Percentiles rank a stretch among this genome's conserved stretches.
Conservation (phyloP, 2,329 filamentous ascomycete genomes). For the Didymella keratinophila region DNA sequence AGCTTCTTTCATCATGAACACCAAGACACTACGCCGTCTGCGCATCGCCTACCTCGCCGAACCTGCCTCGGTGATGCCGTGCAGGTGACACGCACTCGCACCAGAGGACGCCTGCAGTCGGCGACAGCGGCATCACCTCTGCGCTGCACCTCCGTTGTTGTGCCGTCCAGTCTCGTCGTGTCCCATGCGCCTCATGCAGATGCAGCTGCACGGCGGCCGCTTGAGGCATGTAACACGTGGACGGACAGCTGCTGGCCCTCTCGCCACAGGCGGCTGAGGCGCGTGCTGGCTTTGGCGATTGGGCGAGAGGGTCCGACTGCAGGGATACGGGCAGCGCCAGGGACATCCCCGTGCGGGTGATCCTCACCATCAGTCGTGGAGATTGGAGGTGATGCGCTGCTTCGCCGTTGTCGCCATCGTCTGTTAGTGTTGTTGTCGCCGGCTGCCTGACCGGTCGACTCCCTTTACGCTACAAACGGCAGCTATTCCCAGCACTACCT, state of each 20-base stretch:
- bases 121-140: constrained; percentile 17
- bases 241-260: constrained; percentile 16
- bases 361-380: constrained; percentile 19
- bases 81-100: constrained; percentile 36
- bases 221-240: constrained; percentile 32
- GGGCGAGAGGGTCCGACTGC: constrained; percentile 1
- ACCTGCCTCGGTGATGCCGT: constrained; percentile 25
- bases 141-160: constrained; percentile 13
- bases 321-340: constrained; percentile 10
- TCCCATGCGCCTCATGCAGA: constrained; percentile 15
- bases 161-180: constrained; percentile 16
- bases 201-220: constrained; percentile 20
- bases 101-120: constrained; percentile 26
- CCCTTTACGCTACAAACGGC: constrained; percentile 7
- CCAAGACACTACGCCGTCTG: constrained; percentile 12
- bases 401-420: background rate
- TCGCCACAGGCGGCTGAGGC: constrained; percentile 22
- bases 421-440: background rate
- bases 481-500: background rate
- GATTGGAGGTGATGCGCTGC: constrained; percentile 8
- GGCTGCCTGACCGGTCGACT: constrained; percentile 4
- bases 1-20: constrained; percentile 7
- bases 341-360: constrained; percentile 14
- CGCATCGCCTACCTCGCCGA: constrained; percentile 26
- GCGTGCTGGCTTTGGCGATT: constrained; percentile 17